Conservation (phyloP, 108 stramenopile genomes). For the Asterionellopsis glacialis region DNA sequence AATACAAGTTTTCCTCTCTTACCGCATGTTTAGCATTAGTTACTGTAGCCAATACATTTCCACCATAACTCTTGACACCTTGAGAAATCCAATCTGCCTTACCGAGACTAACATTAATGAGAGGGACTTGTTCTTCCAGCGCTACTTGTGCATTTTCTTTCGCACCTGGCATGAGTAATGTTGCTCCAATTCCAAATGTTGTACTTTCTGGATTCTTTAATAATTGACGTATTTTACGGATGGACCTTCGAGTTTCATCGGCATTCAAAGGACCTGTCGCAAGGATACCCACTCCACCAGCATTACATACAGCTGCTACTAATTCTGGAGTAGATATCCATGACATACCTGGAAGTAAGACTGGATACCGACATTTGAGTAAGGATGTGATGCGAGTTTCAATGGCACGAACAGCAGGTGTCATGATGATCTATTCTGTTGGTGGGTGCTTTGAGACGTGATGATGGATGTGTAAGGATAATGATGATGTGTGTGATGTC, state of each 20-base stretch:
- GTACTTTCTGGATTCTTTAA: constrained; percentile 28
- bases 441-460: no score
- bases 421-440: no score
- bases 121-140: constrained; percentile 78
- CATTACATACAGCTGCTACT: constrained; percentile 89
- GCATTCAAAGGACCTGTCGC: constrained; percentile 81
- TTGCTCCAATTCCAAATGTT: constrained; percentile 82
- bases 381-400: constrained; percentile 65
- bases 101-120: constrained; percentile 83
- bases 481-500: no score
- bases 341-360: constrained; percentile 81
- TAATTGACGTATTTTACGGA: constrained; percentile 53
- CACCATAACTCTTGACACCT: constrained; percentile 64
- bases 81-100: constrained; percentile 84
- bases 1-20: constrained; percentile 47
- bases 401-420: not conserved
- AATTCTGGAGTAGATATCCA: constrained; percentile 76
- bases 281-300: constrained; percentile 78
- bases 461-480: no score
- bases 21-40: constrained; percentile 75
- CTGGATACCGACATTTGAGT: constrained; percentile 71
- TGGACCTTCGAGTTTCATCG: constrained; percentile 58
- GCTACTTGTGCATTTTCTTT: constrained; percentile 80
- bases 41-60: constrained; percentile 77
- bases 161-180: constrained; percentile 85